A percentile compares a stretch with the other conserved stretches of the same genome.
These are phyloP conservation scores for Scutellaria baicalensis DNA, from an alignment of 257 asterid genomes.

Conservation along the genomic window DNA sequence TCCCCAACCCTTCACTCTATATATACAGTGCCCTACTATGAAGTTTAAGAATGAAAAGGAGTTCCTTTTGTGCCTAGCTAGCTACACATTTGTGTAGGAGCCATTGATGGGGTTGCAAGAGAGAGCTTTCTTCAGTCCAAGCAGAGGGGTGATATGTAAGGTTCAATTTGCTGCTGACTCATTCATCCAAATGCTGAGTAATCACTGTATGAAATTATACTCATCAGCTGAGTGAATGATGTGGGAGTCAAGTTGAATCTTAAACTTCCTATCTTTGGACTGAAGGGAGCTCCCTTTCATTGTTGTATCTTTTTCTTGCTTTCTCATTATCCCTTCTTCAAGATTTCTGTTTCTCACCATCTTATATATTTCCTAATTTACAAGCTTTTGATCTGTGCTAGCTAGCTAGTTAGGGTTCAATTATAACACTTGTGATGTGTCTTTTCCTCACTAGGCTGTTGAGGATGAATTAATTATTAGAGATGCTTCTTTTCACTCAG, in stretches of 20 bases:
- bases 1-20: background rate
- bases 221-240: conserved; percentile 72
- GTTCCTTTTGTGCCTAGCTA: too few relatives aligned
- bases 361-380: too few relatives aligned
- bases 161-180: conserved; percentile 95
- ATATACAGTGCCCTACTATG: background rate
- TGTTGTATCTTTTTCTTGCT: too few relatives aligned
- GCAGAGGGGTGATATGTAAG: conserved; percentile 42
- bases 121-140: conserved; percentile 99
- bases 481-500: too few relatives aligned
- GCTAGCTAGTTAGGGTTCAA: too few relatives aligned
- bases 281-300: conserved; percentile 99
- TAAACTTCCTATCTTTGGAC: conserved; percentile 87
- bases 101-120: background rate
- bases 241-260: conserved; percentile 78
- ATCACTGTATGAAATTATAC: background rate
- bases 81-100: too few relatives aligned
- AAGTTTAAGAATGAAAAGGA: too few relatives aligned
- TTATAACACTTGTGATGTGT: too few relatives aligned
- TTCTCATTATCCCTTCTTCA: too few relatives aligned
- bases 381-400: too few relatives aligned
- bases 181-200: conserved; percentile 86
- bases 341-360: background rate
- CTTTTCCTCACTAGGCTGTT: too few relatives aligned
- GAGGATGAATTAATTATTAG: too few relatives aligned